phyloP scores from a whole-genome alignment of 148 eudicot genomes.

The Silene latifolia region DNA sequence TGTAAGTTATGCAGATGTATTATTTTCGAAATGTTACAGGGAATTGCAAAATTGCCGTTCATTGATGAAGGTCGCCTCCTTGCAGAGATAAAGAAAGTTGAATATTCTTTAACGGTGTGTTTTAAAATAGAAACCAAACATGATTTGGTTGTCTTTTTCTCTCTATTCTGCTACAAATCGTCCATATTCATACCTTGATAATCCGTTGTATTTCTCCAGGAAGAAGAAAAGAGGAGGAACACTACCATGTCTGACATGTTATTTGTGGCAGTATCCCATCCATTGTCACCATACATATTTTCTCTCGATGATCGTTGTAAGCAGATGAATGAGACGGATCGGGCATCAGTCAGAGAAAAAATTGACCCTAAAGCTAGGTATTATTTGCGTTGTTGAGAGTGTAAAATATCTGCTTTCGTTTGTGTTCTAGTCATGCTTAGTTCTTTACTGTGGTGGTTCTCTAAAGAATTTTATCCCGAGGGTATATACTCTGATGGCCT shows the following conservation, averaged over 20 bases:
- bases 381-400: conserved; percentile 20
- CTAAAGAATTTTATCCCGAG: neutral
- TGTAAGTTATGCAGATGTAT: conserved; percentile 7
- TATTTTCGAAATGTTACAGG: conserved; percentile 38
- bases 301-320: conserved; percentile 86
- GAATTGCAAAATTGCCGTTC: conserved; percentile 87
- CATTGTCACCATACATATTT: conserved; percentile 77
- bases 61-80: conserved; percentile 91
- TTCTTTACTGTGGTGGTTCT: neutral
- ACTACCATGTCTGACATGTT: conserved; percentile 77
- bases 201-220: conserved; percentile 35
- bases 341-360: conserved; percentile 48
- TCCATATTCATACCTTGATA: neutral
- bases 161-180: neutral
- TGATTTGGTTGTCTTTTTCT: neutral
- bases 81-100: conserved; percentile 74
- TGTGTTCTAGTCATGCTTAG: conserved; percentile 4
- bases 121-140: conserved; percentile 1
- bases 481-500: neutral
- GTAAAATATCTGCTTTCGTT: neutral
- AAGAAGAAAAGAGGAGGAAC: conserved; percentile 87
- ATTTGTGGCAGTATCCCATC: conserved; percentile 73
- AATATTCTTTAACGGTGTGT: conserved; percentile 74
- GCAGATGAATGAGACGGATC: conserved; percentile 54
- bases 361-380: conserved; percentile 82